Evolutionary conservation across 371 early-diverging fungal species (phyloP).

Genomic region (Mucor sp.): DNA sequence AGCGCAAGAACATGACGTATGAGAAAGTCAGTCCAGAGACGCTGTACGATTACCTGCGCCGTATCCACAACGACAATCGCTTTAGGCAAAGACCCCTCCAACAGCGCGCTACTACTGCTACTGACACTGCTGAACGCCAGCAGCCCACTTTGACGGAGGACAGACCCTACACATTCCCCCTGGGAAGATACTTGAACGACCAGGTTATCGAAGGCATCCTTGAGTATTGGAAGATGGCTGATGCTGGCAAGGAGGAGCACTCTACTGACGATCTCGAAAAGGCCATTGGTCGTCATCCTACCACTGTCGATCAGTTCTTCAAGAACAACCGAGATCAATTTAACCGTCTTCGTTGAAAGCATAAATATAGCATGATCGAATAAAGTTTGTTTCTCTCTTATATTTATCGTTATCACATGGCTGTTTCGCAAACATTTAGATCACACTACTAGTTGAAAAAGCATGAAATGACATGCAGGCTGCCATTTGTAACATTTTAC

Average conservation of each 20-base stretch:
- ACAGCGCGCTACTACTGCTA: no score
- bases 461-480: not conserved
- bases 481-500: slow-evolving; percentile 3
- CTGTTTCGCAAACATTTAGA: not conserved
- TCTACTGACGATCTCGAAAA: slow-evolving; percentile 9
- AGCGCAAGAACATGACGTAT: slow-evolving; percentile 13
- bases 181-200: slow-evolving; percentile 22
- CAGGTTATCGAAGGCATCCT: slow-evolving; percentile 12
- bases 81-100: slow-evolving; percentile 19
- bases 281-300: slow-evolving; percentile 8
- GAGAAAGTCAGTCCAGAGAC: slow-evolving; percentile 1
- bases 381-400: not conserved
- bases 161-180: slow-evolving; percentile 15
- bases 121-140: not conserved
- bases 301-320: slow-evolving; percentile 19
- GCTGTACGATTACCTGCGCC: slow-evolving; percentile 12
- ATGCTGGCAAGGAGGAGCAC: not conserved
- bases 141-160: not conserved
- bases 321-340: slow-evolving; percentile 27
- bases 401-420: not conserved
- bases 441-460: not conserved
- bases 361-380: not conserved
- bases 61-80: slow-evolving; percentile 22
- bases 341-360: slow-evolving; percentile 12
- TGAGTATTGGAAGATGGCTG: slow-evolving; percentile 19